Evolutionary conservation across 2,329 filamentous ascomycete genomes (phyloP).

Genomic region (Calonectria leucothoes): DNA sequence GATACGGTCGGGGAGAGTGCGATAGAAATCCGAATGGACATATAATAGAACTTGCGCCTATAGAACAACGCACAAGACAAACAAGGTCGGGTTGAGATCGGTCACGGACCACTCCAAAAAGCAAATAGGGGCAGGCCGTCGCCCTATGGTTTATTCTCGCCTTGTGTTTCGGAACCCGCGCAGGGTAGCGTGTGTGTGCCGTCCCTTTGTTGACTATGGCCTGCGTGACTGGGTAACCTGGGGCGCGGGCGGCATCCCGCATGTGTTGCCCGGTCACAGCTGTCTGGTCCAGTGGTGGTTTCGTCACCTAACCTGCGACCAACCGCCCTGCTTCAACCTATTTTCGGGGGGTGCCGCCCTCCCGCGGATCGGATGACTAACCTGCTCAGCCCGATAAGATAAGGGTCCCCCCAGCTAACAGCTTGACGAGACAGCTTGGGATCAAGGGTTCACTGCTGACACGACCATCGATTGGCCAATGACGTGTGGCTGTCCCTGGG

Average conservation of each 20-base stretch:
- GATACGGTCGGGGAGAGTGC: neutral
- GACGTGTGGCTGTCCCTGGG: neutral
- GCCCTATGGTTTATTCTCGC: conserved; percentile 19
- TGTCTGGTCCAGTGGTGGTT: neutral
- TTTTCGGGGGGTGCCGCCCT: neutral
- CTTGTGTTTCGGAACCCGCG: neutral
- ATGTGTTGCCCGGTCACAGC: neutral
- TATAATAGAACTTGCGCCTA: conserved; percentile 20
- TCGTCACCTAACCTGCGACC: neutral
- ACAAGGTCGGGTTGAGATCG: neutral
- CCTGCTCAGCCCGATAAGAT: conserved; percentile 4
- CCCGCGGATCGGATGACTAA: neutral
- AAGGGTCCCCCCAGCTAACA: neutral
- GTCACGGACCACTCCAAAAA: conserved; percentile 16
- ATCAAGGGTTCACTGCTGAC: neutral
- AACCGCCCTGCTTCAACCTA: conserved; percentile 2
- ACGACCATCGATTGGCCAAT: conserved; percentile 29
- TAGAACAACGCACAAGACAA: conserved; percentile 9
- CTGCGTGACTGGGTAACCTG: conserved; percentile 10
- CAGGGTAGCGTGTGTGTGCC: conserved; percentile 9
- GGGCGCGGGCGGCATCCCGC: conserved; percentile 9
- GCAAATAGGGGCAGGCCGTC: conserved; percentile 5
- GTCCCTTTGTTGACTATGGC: neutral
- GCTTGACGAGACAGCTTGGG: neutral
- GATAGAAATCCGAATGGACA: neutral